phyloP scores from a whole-genome alignment of 2,329 filamentous ascomycete species.

The Fusarium humuli region DNA sequence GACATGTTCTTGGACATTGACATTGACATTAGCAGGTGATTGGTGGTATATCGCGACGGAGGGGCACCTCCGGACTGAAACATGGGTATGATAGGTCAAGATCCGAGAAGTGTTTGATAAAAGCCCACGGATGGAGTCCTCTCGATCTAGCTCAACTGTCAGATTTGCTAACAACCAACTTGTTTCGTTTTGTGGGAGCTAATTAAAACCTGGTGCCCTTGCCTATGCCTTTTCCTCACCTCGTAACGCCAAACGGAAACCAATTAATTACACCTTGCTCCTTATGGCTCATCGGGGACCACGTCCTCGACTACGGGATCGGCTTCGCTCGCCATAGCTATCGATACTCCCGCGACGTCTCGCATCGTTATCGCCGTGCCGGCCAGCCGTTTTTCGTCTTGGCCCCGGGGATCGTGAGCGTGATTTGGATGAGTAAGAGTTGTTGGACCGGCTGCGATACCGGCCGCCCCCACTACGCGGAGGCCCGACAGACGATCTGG shows the following conservation, averaged over 20 bases:
- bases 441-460: slow-evolving; percentile 59
- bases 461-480: slow-evolving; percentile 52
- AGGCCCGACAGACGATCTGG: slow-evolving; percentile 58
- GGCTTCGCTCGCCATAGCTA: slow-evolving; percentile 57
- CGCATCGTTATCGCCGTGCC: slow-evolving; percentile 49
- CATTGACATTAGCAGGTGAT: slow-evolving; percentile 14
- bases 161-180: slow-evolving; percentile 39
- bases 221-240: slow-evolving; percentile 15
- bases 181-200: slow-evolving; percentile 38
- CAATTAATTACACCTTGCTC: slow-evolving; percentile 30
- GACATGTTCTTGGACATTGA: slow-evolving; percentile 14
- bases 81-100: slow-evolving; percentile 23
- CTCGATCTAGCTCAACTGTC: slow-evolving; percentile 40
- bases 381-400: slow-evolving; percentile 49
- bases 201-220: slow-evolving; percentile 26
- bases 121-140: slow-evolving; percentile 26
- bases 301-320: slow-evolving; percentile 55
- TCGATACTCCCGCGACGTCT: slow-evolving; percentile 60
- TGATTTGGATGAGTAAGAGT: slow-evolving; percentile 62
- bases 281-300: slow-evolving; percentile 48
- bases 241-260: slow-evolving; percentile 40
- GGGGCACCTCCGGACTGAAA: slow-evolving; percentile 23
- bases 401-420: slow-evolving; percentile 58
- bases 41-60: slow-evolving; percentile 24
- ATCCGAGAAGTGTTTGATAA: slow-evolving; percentile 20